Evolutionary conservation across 352 stramenopile species (phyloP).

Genomic region (Achlya hypogyna): DNA sequence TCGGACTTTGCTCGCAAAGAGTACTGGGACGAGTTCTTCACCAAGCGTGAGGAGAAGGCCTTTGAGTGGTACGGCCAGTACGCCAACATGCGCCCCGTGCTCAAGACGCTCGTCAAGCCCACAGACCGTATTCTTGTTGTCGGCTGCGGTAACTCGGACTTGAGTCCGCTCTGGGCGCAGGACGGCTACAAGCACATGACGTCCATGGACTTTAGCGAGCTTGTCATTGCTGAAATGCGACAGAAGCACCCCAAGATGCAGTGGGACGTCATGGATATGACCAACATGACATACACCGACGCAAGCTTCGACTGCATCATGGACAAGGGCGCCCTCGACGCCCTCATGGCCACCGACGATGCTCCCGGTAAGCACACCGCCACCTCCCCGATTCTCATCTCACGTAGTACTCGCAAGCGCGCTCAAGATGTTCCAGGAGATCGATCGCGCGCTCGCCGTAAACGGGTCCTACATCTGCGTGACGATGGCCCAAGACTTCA

Average conservation of each 20-base stretch:
- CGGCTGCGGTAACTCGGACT: constrained; percentile 67
- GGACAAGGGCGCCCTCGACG: constrained; percentile 77
- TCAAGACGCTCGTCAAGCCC: constrained; percentile 33
- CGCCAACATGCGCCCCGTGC: constrained; percentile 26
- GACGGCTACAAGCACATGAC: constrained; percentile 48
- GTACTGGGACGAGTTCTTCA: constrained; percentile 71
- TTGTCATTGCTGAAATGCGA: constrained; percentile 69
- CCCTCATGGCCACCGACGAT: constrained; percentile 43
- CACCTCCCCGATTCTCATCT: neutral
- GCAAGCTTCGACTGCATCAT: constrained; percentile 62
- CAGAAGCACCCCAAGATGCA: constrained; percentile 47
- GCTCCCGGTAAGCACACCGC: neutral
- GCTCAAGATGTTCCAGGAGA: constrained; percentile 55
- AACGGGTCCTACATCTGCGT: constrained; percentile 63
- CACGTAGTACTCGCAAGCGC: constrained; percentile 30
- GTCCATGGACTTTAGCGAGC: constrained; percentile 66
- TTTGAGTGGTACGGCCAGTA: constrained; percentile 81
- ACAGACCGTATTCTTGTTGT: constrained; percentile 53
- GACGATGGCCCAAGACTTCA: constrained; percentile 74
- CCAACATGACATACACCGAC: constrained; percentile 38
- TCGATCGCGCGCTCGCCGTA: constrained; percentile 45
- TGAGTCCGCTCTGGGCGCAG: constrained; percentile 45
- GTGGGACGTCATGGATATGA: constrained; percentile 77
- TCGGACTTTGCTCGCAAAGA: constrained; percentile 58
- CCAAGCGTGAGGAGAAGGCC: constrained; percentile 50